Percentiles rank a stretch among this genome's conserved stretches.
phyloP scores from a whole-genome alignment of 139 green algal genomes.

The Trebouxia sp. region DNA sequence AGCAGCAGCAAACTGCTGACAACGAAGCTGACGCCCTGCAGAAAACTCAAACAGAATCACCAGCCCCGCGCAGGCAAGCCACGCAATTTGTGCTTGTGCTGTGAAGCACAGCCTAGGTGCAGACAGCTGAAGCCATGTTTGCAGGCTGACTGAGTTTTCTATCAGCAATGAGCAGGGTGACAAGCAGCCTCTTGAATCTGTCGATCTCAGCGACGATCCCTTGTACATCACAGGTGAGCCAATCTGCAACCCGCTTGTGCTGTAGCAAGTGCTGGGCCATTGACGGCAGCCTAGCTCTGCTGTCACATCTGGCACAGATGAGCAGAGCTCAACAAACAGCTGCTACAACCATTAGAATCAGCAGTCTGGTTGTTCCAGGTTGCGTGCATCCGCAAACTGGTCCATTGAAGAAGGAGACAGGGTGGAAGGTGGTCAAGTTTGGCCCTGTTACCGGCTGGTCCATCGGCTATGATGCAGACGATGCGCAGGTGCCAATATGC shows the following conservation, averaged over 20 bases:
- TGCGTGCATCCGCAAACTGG: slow-evolving; percentile 42
- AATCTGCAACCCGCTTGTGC: neutral
- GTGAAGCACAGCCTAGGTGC: neutral
- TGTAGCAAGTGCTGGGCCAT: neutral
- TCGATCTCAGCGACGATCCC: slow-evolving; percentile 22
- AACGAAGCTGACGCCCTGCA: slow-evolving; percentile 52
- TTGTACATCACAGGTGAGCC: slow-evolving; percentile 39
- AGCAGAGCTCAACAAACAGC: neutral
- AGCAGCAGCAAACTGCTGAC: slow-evolving; percentile 43
- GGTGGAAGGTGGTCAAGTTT: slow-evolving; percentile 34
- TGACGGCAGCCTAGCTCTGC: neutral
- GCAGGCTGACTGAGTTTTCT: slow-evolving; percentile 61
- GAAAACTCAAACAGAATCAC: slow-evolving; percentile 1
- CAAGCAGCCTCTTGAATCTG: slow-evolving; percentile 51
- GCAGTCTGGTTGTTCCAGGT: slow-evolving; percentile 34
- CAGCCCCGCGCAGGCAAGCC: neutral
- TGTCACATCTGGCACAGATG: neutral
- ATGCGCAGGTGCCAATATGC: neutral
- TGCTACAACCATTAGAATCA: neutral
- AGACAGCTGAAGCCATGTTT: neutral
- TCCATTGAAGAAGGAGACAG: slow-evolving; percentile 35
- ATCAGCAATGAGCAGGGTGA: slow-evolving; percentile 41
- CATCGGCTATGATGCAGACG: slow-evolving; percentile 23
- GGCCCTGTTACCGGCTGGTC: slow-evolving; percentile 58
- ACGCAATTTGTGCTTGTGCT: neutral